Evolutionary conservation across 768 basidiomycete species (phyloP).

Genomic region (Pulveroboletus sp.): DNA sequence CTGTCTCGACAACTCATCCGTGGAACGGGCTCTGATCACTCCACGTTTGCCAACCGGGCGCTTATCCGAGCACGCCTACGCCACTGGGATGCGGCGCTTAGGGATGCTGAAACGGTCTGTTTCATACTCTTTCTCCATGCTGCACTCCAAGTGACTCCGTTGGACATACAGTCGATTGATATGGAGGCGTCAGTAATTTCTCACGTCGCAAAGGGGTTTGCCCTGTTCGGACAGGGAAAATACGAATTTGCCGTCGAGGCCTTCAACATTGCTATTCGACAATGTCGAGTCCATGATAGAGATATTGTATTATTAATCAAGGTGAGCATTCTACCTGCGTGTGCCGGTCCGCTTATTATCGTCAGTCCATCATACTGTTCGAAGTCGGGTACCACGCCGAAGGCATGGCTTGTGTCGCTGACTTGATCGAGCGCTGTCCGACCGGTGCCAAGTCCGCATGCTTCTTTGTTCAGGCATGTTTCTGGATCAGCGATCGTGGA

Average conservation of each 20-base stretch:
- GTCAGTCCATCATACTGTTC: constrained; percentile 7
- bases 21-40: background rate
- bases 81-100: constrained; percentile 5
- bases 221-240: constrained; percentile 7
- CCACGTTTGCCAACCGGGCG: constrained; percentile 3
- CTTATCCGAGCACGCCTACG: constrained; percentile 7
- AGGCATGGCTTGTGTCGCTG: constrained; percentile 9
- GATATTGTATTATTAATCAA: constrained; percentile 3
- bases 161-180: constrained; percentile 3
- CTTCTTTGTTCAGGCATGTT: constrained; percentile 5
- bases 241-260: constrained; percentile 3
- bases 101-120: constrained; percentile 10
- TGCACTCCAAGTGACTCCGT: background rate
- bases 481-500: background rate
- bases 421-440: constrained; percentile 4
- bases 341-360: background rate
- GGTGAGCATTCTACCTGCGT: background rate
- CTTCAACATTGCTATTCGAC: constrained; percentile 7
- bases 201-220: constrained; percentile 7
- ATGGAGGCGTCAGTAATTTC: constrained; percentile 9
- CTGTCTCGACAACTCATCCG: constrained; percentile 3
- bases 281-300: constrained; percentile 6
- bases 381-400: constrained; percentile 10
- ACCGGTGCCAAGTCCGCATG: background rate
- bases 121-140: background rate